These are phyloP conservation scores for Lophiotrema nucula DNA, from an alignment of 495 filamentous ascomycete genomes.

Conservation along the genomic window DNA sequence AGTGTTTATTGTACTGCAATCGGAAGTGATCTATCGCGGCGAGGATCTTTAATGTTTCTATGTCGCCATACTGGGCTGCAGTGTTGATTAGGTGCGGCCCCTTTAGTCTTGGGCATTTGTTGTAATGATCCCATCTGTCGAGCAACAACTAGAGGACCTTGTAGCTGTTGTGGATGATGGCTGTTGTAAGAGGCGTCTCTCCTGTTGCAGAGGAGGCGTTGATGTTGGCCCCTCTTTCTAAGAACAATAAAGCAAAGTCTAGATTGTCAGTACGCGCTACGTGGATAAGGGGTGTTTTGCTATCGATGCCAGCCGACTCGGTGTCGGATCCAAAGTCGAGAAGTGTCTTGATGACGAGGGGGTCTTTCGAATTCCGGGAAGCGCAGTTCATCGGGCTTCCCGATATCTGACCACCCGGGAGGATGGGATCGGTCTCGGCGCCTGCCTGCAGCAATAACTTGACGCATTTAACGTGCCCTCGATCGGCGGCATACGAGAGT, in stretches of 20 bases:
- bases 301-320: neutral
- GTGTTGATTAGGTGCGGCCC: neutral
- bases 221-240: neutral
- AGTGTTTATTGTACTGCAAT: too few relatives aligned
- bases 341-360: neutral
- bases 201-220: neutral
- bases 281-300: neutral
- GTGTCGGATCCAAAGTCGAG: neutral
- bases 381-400: neutral
- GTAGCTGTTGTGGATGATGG: neutral
- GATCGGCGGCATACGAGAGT: neutral
- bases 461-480: neutral
- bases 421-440: neutral
- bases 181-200: neutral
- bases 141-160: neutral
- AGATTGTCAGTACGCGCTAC: neutral
- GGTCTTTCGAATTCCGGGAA: neutral
- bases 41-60: neutral
- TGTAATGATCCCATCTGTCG: neutral
- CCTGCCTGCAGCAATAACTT: neutral
- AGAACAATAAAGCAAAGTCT: neutral
- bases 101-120: too few relatives aligned
- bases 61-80: neutral
- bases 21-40: too few relatives aligned
- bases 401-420: neutral